phyloP scores from a whole-genome alignment of 768 basidiomycete genomes.

The Sporobolomyces phaffii region DNA sequence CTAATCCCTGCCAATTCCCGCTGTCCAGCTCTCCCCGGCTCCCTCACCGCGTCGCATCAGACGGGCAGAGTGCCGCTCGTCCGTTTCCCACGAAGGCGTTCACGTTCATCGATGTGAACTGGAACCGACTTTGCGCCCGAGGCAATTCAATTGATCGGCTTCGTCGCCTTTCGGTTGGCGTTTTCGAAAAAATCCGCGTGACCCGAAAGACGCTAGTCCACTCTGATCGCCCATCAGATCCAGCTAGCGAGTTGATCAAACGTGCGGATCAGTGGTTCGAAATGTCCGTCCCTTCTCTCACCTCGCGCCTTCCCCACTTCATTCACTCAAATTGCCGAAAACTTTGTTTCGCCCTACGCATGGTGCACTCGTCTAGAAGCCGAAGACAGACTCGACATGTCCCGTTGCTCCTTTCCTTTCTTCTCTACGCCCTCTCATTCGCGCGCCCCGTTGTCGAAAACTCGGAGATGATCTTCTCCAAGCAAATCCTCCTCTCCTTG shows the following conservation, averaged over 20 bases:
- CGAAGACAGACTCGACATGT: not conserved
- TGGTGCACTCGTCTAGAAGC: not conserved
- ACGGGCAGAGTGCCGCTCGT: no score
- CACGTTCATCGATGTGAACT: no score
- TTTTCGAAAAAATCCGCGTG: not conserved
- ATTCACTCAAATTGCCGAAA: not conserved
- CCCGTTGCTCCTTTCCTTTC: not conserved
- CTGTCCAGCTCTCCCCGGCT: no score
- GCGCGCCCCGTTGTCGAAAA: not conserved
- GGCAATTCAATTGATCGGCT: not conserved
- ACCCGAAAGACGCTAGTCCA: not conserved
- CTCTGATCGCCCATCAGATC: not conserved
- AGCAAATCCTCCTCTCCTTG: not conserved
- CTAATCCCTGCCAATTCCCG: no score
- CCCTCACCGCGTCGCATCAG: no score
- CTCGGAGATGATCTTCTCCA: not conserved
- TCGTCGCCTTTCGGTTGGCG: not conserved
- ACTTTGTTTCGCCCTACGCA: not conserved
- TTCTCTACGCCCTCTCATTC: not conserved
- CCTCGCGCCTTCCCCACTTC: not conserved
- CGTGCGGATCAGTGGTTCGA: not conserved
- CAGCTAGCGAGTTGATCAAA: not conserved
- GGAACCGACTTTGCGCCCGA: no score
- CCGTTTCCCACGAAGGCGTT: no score
- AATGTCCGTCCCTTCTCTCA: not conserved